Percentiles rank a stretch among this genome's conserved stretches.
phyloP scores from a whole-genome alignment of 2,329 filamentous ascomycete species.

The Paecilomyces variotii region DNA sequence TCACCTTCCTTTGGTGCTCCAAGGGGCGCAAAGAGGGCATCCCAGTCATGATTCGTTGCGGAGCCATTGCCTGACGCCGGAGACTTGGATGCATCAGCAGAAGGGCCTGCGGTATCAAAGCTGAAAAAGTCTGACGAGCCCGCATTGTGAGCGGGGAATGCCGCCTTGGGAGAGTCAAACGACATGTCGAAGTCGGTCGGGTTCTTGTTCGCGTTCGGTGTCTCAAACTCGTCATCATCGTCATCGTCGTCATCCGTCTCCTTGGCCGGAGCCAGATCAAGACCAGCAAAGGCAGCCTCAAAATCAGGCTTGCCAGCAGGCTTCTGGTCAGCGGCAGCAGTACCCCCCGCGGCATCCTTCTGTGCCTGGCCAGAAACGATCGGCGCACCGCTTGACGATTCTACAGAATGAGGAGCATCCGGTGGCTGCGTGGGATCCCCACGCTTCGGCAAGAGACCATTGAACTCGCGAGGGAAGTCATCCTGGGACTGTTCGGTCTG shows the following conservation, averaged over 20 bases:
- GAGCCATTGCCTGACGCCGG: slow-evolving; percentile 31
- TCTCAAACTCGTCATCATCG: slow-evolving; percentile 15
- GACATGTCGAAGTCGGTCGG: slow-evolving; percentile 38
- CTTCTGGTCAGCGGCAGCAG: slow-evolving; percentile 15
- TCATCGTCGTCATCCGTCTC: slow-evolving; percentile 49
- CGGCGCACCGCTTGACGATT: slow-evolving; percentile 27
- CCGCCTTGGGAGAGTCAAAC: slow-evolving; percentile 33
- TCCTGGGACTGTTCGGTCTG: slow-evolving; percentile 16
- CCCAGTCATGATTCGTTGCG: slow-evolving; percentile 68
- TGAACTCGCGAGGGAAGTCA: slow-evolving; percentile 29
- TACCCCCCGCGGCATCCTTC: slow-evolving; percentile 8
- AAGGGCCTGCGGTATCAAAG: slow-evolving; percentile 24
- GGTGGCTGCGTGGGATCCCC: slow-evolving; percentile 30
- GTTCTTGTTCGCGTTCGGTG: slow-evolving; percentile 24
- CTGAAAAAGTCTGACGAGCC: slow-evolving; percentile 31
- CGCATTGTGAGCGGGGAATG: slow-evolving; percentile 13
- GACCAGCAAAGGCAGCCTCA: slow-evolving; percentile 38
- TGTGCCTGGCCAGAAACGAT: slow-evolving; percentile 29
- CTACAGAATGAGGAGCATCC: slow-evolving; percentile 33
- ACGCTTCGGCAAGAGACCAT: slow-evolving; percentile 32
- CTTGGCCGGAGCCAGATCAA: slow-evolving; percentile 37
- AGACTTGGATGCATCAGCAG: slow-evolving; percentile 37
- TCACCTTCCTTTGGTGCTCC: slow-evolving; percentile 36
- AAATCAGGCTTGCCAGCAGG: slow-evolving; percentile 35
- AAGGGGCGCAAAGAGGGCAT: slow-evolving; percentile 80